Conservation (phyloP, 2,329 filamentous ascomycete genomes). For the Fusarium ramigenum region DNA sequence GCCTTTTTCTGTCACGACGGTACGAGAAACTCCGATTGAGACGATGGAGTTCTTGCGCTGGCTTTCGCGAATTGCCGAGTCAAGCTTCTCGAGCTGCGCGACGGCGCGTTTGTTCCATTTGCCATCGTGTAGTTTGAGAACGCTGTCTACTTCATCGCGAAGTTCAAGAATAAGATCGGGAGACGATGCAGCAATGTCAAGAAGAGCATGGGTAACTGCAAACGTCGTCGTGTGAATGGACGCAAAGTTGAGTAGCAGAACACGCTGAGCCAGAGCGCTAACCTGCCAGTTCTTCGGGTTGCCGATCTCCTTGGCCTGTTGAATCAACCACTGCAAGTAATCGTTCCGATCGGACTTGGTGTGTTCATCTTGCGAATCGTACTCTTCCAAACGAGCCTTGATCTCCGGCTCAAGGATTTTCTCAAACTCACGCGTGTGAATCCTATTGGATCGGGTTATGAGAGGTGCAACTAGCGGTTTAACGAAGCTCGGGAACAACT, state of each 20-base stretch:
- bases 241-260: slow-evolving; percentile 5
- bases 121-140: background rate
- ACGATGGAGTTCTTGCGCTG: slow-evolving; percentile 12
- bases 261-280: background rate
- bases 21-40: background rate
- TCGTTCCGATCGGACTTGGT: background rate
- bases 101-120: background rate
- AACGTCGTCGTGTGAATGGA: slow-evolving; percentile 12
- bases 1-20: background rate
- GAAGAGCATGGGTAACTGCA: background rate
- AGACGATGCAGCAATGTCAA: background rate
- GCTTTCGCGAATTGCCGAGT: slow-evolving; percentile 15
- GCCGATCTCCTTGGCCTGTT: slow-evolving; percentile 3
- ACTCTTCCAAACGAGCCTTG: background rate
- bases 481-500: background rate
- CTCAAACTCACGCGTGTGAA: slow-evolving; percentile 3
- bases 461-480: slow-evolving; percentile 5
- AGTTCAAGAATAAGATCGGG: background rate
- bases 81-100: background rate
- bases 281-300: slow-evolving; percentile 4
- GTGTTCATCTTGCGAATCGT: background rate
- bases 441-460: background rate
- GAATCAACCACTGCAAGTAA: background rate
- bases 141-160: background rate
- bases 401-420: slow-evolving; percentile 1